Percentiles rank a stretch among this genome's conserved stretches.
Evolutionary conservation across 2,329 filamentous ascomycete genomes (phyloP).

Genomic region (Aspergillus sojae): DNA sequence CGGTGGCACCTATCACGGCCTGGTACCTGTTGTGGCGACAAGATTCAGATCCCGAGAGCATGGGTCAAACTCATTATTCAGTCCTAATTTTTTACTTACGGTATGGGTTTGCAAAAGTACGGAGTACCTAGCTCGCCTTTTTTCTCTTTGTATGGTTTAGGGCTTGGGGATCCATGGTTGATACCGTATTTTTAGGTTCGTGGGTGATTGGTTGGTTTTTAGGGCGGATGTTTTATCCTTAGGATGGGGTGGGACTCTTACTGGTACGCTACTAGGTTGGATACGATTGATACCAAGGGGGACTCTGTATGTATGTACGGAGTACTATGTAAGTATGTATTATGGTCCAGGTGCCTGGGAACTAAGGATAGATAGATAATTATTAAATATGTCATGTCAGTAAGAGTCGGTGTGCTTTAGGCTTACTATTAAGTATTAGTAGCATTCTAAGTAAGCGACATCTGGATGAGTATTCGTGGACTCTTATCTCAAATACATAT

Average conservation of each 20-base stretch:
- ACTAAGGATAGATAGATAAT: not conserved
- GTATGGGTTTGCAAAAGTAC: not conserved
- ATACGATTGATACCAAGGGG: no score
- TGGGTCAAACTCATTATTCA: not conserved
- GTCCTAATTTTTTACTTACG: not conserved
- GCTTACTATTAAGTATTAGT: no score
- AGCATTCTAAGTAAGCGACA: not conserved
- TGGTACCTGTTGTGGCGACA: conserved; percentile 3
- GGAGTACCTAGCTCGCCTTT: not conserved
- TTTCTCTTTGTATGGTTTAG: not conserved
- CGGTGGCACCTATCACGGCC: not conserved
- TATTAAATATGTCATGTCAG: no score
- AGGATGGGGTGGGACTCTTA: not conserved
- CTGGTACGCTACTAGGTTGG: no score
- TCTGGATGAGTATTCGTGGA: not conserved
- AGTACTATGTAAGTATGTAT: no score
- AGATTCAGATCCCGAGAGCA: not conserved
- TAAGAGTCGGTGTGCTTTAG: no score
- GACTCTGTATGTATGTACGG: no score
- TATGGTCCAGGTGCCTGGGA: no score
- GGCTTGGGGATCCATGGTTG: not conserved
- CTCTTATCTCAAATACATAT: not conserved
- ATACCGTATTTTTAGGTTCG: not conserved
- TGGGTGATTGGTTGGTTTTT: not conserved
- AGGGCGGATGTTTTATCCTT: not conserved